Conservation (phyloP, 176 grass and related monocot species). For the Poa annua region DNA sequence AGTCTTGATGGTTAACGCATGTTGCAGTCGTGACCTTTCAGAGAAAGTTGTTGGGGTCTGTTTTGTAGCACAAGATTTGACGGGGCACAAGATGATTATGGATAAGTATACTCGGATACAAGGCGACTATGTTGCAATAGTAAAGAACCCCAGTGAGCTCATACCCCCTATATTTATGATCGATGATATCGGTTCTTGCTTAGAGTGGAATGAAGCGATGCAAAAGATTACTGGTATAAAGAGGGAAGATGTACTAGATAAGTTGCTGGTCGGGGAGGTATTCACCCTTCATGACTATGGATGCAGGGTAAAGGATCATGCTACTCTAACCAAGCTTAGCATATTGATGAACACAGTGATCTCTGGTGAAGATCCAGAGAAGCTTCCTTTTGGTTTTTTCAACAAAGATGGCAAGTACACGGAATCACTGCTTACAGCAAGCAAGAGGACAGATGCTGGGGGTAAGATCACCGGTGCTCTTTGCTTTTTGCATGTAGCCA, state of each 20-base stretch:
- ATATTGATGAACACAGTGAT: slow-evolving; percentile 80
- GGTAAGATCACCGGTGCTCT: slow-evolving; percentile 82
- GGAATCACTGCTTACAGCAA: slow-evolving; percentile 82
- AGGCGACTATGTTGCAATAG: slow-evolving; percentile 85
- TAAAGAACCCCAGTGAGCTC: slow-evolving; percentile 80
- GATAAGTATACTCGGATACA: slow-evolving; percentile 90
- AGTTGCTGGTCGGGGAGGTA: slow-evolving; percentile 84
- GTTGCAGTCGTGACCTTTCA: slow-evolving; percentile 76
- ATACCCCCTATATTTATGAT: slow-evolving; percentile 99
- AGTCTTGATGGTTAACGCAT: slow-evolving; percentile 77
- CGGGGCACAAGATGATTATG: slow-evolving; percentile 76
- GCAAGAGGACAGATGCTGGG: slow-evolving; percentile 76
- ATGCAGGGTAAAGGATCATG: slow-evolving; percentile 79
- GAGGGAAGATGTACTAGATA: slow-evolving; percentile 73
- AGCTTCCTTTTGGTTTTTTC: slow-evolving; percentile 79
- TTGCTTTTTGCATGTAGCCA: slow-evolving; percentile 87
- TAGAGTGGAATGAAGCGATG: slow-evolving; percentile 98
- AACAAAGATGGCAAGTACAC: slow-evolving; percentile 69
- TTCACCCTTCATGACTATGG: slow-evolving; percentile 79
- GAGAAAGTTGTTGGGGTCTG: slow-evolving; percentile 83
- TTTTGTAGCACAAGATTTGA: slow-evolving; percentile 96
- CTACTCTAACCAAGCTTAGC: slow-evolving; percentile 77
- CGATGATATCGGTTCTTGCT: slow-evolving; percentile 77
- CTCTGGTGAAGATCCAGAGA: slow-evolving; percentile 74
- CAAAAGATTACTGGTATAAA: slow-evolving; percentile 75